Base-by-base conservation (phyloP, 2,329 filamentous ascomycete genomes). In the Colletotrichum neosansevieriae region DNA sequence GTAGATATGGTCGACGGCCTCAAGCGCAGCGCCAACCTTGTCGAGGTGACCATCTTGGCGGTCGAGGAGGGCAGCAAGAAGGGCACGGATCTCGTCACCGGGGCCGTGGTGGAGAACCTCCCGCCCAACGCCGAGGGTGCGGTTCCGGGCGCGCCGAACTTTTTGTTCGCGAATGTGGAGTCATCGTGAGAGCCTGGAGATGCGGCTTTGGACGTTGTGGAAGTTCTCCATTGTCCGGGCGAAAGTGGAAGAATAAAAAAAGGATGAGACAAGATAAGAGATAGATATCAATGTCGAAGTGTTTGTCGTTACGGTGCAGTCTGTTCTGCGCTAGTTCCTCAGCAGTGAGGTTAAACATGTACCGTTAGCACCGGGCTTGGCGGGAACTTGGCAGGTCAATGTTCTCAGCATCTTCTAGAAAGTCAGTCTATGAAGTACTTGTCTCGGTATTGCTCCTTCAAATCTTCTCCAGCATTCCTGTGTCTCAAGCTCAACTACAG, bases 81-180 rank as follows among this genome's bases (percentile, higher is more conserved):
- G 69, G 91, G 89, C 40, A 80, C 80, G 63, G 82, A 88, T 40
- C 79, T 91, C 75, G 83, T 83, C 13, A 80, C 82, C 64, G 83
- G 80, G 47, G 78, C 80, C 74, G 87, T 88, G 62, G 88, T 90
- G 74, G 87, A 87, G 72, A 83, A 86, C 71, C 75, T 92, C 63
- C 83, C 89, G 2, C 83, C 82, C 2, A 78, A 83, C 60, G 93
- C 93, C 12, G 92, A 93, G 75, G 85, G 85, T 72, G 94, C 95
- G 6, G 89, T 96, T 66, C 95, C 95, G 13, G 94, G 94, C 2
- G 84, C 87, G 72, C 94, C 94, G 58, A 92, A 88, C 47, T 97
- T 97, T 80, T 84, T 88, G 74, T 97, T 98, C 82, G 91, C 93
- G 81, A 97, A 97, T 78, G 86, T 96, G 59, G 84, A 85, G 74